Base-by-base conservation (phyloP, 176 grass and related monocot species). In the Paspalum vaginatum region DNA sequence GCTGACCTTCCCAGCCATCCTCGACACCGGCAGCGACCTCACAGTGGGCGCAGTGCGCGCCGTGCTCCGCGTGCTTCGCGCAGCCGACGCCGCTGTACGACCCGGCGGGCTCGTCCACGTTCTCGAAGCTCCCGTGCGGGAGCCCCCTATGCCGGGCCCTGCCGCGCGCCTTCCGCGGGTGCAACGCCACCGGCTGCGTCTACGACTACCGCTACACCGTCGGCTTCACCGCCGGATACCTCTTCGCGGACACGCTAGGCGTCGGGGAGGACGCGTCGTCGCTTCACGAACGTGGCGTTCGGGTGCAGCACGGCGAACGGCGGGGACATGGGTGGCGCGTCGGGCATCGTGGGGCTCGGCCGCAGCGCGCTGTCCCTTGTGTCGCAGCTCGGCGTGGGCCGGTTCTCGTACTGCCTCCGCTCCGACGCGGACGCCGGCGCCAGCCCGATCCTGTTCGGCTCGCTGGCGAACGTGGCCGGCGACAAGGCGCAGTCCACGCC, bases 371-470 rank as follows among this genome's bases (percentile, higher is more conserved):
- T 93, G 53, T 93, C 85, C 11, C 64, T 93, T 37, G 59, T 85
- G 13, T 84, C 87, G 44, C 91, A 93, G 84, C 68, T 94, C 27
- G 76, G 77, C 55, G 5, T 82, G 47, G 53, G 32, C n/a, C 78
- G 89, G 47, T 90, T 90, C 81, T 90, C 88, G 1, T 90, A 93
- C 61, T 93, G 91, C 43, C 80, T 93, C 78, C 87, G 79, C 47
- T 84, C 84, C 2, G 73, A 81, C 2, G 52, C 61, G 0, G 68
- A 81, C 61, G 66, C 58, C 24, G 74, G 67, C 13, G 66, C 52
- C 4, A 88, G 88, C 78, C 73, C 73, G 15, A 89, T 88, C 38
- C 68, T 91, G 8, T 79, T 94, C 10, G 91, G 91, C 57, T 80
- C 85, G 11, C 68, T 76, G 6, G 91, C 91, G 24, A 71, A 80